Base-by-base conservation (phyloP, 768 basidiomycete species). In the Termitomyces sp. region DNA sequence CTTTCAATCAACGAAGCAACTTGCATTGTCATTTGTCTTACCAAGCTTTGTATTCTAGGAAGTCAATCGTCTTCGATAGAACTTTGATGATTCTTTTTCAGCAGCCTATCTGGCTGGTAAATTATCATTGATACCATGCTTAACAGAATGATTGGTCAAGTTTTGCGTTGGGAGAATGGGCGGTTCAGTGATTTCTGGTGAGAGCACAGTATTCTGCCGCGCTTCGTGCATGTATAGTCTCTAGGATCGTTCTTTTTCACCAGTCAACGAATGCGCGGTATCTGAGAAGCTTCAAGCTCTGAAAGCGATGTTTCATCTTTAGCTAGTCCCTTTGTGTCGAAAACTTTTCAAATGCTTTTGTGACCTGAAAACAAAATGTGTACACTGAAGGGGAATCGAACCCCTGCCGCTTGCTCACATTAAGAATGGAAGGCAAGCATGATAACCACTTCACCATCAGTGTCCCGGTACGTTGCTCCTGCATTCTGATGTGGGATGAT, bases 341-440 rank as follows among this genome's bases (percentile, higher is more conserved):
- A 32, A 32, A 7, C 32, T 6, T 32, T 1, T 32, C 9, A n/a
- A n/a, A n/a, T n/a, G n/a, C n/a, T n/a, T n/a, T n/a, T n/a, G n/a
- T n/a, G n/a, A n/a, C n/a, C 16, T 2, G 6, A 38, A 38, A 38
- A 16, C 26, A 26, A 26, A 26, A 5, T 0, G 16, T 0, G 58
- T 70, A 69, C 69, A 69, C 75, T 66, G 68, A 77, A 78, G 74
- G 76, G 77, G 77, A 77, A 76, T 77, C 76, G 76, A 77, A 77
- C 77, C 77, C 76, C 74, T 77, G 75, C 77, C 77, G 76, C 76
- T 70, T 71, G 68, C 68, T 71, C 24, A 6, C 18, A 6, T 24
- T 1, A 16, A 18, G 7, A 80, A 80, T 88, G 87, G 87, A 88
- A 88, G 87, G 86, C 87, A 88, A 88, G 88, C 86, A 90, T 89